Evolutionary conservation across 2,329 filamentous ascomycete species (phyloP), one percentile per base, ranked within the genome.

Genomic region (Penicillium sp.): DNA sequence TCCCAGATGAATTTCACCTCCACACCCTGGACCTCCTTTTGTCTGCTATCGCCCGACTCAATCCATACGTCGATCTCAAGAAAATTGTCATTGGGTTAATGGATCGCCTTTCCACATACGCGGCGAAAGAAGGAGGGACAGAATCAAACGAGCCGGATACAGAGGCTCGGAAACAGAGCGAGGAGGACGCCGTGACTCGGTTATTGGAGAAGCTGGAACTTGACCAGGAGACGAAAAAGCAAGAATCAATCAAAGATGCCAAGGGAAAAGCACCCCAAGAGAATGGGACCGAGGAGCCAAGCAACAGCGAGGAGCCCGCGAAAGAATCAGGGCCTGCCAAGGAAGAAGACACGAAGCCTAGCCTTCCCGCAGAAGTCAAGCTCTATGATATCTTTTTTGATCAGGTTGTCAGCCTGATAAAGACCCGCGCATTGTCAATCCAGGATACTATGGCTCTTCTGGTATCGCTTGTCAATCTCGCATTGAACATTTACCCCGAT

Each of bases 301-400:
- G 62, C 20, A 59, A 60, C 43, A n/a, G 51, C 7, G 40, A 51
- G 11, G 53, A 69, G 46, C 56, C 73, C 27, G 57, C 50, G 18
- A 70, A 68, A 49, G 65, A 64, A 53, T 64, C 65, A 54, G 61
- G 58, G 67, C 71, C 40, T 75, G 73, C 54, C 6, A 71, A 66
- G 25, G 58, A 67, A 35, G 61, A 67, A 66, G 45, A 60, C 4
- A 49, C 76, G 71, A 69, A 82, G 77, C 53, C 68, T 35, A 64
- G 53, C 20, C 62, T 67, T 46, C 71, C 74, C 27, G 78, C 87
- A 50, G 88, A 91, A 66, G 86, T 96, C 55, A 93, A 90, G 75
- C 84, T 99, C 23, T 97, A 97, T 73, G 92, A 97, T 75, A 90
- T 97, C 56, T 99, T 97, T 81, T 96, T 97, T 69, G 88, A 92